A percentile compares a stretch with the other conserved stretches of the same genome.
phyloP scores from a whole-genome alignment of 83 land plant genomes.

The Picea engelmannii region DNA sequence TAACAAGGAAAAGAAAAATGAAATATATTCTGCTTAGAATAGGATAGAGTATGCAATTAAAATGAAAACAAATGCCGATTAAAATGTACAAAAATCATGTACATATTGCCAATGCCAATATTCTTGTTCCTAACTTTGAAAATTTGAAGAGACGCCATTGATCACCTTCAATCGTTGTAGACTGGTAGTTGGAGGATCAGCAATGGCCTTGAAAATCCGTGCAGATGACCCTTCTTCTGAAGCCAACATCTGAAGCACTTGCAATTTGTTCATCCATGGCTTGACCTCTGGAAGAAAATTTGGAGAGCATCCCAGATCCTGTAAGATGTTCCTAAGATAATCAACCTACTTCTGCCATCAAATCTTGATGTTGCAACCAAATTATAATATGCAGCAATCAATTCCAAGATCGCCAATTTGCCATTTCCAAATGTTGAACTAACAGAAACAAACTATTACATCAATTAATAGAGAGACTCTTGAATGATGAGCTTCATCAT shows the following conservation, averaged over 20 bases:
- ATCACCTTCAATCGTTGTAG: conserved; percentile 91
- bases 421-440: neutral
- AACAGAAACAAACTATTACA: neutral
- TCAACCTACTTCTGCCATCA: conserved; percentile 18
- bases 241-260: conserved; percentile 69
- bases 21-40: neutral
- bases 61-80: neutral
- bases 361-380: neutral
- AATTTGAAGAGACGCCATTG: neutral
- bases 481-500: neutral
- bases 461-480: neutral
- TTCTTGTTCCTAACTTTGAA: neutral
- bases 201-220: conserved; percentile 89
- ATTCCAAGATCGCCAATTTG: neutral
- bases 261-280: conserved; percentile 95
- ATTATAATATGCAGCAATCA: neutral
- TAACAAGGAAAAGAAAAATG: neutral
- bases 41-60: neutral
- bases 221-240: conserved; percentile 44
- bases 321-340: conserved; percentile 15
- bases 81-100: neutral
- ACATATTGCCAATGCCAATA: neutral
- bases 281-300: conserved; percentile 49
- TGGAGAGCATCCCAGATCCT: conserved; percentile 7
- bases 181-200: conserved; percentile 99